These are phyloP conservation scores for Dalbergia oliveri DNA, from an alignment of 306 rosid genomes.

Conservation along the genomic window DNA sequence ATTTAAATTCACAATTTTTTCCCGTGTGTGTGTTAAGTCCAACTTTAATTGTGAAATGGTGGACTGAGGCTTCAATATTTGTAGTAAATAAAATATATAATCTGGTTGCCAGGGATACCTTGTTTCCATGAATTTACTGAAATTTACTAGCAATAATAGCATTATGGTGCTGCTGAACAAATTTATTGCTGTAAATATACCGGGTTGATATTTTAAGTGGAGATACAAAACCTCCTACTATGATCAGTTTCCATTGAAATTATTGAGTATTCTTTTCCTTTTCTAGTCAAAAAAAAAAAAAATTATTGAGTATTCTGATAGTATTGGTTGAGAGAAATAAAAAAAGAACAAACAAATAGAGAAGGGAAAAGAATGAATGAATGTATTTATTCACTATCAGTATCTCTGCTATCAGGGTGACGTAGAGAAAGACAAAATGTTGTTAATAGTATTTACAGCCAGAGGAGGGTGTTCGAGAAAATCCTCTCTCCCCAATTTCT, in stretches of 20 bases:
- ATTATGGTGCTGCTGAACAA: conserved; percentile 19
- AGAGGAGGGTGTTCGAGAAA: neutral
- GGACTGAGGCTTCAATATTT: conserved; percentile 11
- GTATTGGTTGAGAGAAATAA: neutral
- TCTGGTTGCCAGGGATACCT: conserved; percentile 18
- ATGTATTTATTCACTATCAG: neutral
- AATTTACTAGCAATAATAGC: neutral
- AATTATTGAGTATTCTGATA: neutral
- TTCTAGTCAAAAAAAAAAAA: no score
- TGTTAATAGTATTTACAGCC: neutral
- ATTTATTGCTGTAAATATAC: conserved; percentile 25
- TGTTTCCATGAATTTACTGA: conserved; percentile 22
- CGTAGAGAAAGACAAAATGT: neutral
- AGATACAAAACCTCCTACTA: conserved; percentile 7
- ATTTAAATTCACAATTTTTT: neutral
- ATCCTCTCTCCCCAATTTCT: neutral
- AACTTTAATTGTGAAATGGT: conserved; percentile 33
- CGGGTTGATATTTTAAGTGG: conserved; percentile 24
- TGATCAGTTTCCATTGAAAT: conserved; percentile 29
- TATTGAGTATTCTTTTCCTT: neutral
- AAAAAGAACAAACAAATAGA: neutral
- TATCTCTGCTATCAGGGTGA: neutral
- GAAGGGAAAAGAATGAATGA: neutral
- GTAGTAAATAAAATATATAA: neutral
- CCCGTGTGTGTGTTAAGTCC: neutral